Evolutionary conservation across 2,329 filamentous ascomycete species (phyloP).

Genomic region (Paecilomyces sp.): DNA sequence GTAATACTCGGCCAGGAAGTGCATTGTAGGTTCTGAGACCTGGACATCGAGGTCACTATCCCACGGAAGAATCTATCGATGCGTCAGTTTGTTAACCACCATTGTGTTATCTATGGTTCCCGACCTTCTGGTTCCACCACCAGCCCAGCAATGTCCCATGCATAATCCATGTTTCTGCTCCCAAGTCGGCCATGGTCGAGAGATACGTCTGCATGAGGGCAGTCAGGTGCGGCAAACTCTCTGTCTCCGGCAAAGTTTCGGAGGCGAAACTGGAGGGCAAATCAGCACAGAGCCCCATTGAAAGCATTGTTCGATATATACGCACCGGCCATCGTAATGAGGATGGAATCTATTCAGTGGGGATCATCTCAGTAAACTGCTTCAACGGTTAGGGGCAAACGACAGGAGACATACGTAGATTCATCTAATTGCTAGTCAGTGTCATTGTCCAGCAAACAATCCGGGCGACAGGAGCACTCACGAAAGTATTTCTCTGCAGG

Average conservation of each 20-base stretch:
- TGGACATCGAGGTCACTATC: conserved; percentile 56
- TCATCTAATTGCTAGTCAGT: conserved; percentile 28
- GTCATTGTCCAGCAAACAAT: conserved; percentile 4
- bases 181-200: conserved; percentile 48
- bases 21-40: conserved; percentile 48
- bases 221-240: conserved; percentile 42
- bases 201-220: conserved; percentile 51
- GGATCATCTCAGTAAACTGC: neutral
- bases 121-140: conserved; percentile 54
- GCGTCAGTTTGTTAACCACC: neutral
- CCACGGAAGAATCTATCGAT: conserved; percentile 50
- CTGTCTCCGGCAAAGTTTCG: conserved; percentile 37
- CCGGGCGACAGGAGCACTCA: conserved; percentile 18
- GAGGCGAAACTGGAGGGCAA: conserved; percentile 40
- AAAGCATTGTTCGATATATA: neutral
- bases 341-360: conserved; percentile 38
- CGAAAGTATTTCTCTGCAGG: conserved; percentile 45
- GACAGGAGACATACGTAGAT: conserved; percentile 28
- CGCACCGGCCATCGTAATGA: conserved; percentile 48
- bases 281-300: conserved; percentile 7
- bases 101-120: conserved; percentile 1
- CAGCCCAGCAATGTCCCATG: conserved; percentile 55
- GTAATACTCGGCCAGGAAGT: conserved; percentile 52
- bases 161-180: conserved; percentile 57
- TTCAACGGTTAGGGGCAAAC: neutral